Conservation (phyloP, 2,329 filamentous ascomycete species). For the Truncatella angustata region DNA sequence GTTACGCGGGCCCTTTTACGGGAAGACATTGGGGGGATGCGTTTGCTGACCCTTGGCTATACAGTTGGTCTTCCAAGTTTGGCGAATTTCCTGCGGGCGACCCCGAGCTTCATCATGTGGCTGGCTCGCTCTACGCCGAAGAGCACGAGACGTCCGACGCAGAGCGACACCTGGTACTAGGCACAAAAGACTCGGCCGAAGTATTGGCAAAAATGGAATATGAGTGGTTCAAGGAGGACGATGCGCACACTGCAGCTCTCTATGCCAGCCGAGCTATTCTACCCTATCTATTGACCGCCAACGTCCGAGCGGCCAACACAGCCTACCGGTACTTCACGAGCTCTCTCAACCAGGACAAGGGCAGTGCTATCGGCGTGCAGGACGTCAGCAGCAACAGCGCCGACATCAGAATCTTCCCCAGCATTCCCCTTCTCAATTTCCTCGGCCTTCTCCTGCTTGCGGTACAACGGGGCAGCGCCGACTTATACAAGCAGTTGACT, state of each 20-base stretch:
- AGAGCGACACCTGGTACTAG: conserved; percentile 83
- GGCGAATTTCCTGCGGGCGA: conserved; percentile 90
- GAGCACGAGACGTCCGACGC: conserved; percentile 93
- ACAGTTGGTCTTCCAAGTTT: conserved; percentile 78
- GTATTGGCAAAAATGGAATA: conserved; percentile 83
- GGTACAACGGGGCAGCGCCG: conserved; percentile 73
- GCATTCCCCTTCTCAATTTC: conserved; percentile 93
- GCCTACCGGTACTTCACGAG: conserved; percentile 75
- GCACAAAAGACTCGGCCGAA: conserved; percentile 84
- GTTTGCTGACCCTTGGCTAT: conserved; percentile 2
- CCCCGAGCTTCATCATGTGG: conserved; percentile 90
- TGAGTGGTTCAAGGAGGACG: conserved; percentile 87
- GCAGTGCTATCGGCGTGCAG: conserved; percentile 65
- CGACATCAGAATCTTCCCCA: conserved; percentile 82
- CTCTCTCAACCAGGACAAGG: conserved; percentile 55
- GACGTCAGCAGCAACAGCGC: conserved; percentile 72
- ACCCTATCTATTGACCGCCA: conserved; percentile 87
- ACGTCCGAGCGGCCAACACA: conserved; percentile 84
- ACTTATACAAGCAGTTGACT: conserved; percentile 78
- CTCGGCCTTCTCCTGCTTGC: conserved; percentile 80
- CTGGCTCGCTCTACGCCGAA: conserved; percentile 84
- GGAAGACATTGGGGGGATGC: too few species aligned
- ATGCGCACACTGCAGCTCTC: conserved; percentile 80
- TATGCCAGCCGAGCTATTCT: conserved; percentile 86
- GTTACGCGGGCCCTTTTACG: too few species aligned